These are phyloP conservation scores for Pyrenochaeta sp. DNA, from an alignment of 2,329 filamentous ascomycete genomes.

Conservation along the genomic window DNA sequence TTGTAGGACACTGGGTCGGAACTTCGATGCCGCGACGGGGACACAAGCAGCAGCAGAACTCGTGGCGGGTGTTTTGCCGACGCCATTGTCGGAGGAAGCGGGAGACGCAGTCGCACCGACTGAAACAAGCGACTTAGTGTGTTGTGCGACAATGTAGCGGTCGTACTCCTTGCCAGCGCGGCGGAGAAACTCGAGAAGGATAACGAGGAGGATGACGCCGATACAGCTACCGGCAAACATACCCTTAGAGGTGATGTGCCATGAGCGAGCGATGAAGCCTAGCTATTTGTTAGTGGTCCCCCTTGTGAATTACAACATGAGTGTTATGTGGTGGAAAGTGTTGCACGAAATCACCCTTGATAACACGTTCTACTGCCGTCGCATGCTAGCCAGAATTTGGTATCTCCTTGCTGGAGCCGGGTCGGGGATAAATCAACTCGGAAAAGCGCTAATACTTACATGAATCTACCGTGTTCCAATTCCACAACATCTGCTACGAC, in stretches of 20 bases:
- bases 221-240: constrained; percentile 86
- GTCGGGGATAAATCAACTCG: neutral
- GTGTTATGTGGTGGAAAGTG: neutral
- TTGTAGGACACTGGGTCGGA: constrained; percentile 69
- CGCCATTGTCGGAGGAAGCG: constrained; percentile 23
- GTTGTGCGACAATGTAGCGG: constrained; percentile 67
- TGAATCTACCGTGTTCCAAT: constrained; percentile 76
- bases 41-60: constrained; percentile 6
- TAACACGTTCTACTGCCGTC: neutral
- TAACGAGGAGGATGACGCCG: constrained; percentile 76
- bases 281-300: neutral
- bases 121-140: constrained; percentile 40
- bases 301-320: neutral
- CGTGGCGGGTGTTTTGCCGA: constrained; percentile 20
- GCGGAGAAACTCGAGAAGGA: constrained; percentile 76
- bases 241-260: constrained; percentile 73
- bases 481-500: constrained; percentile 73
- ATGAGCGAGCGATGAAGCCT: constrained; percentile 72
- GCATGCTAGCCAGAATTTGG: neutral
- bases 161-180: constrained; percentile 79
- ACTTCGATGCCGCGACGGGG: constrained; percentile 18
- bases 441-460: constrained; percentile 49
- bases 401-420: neutral
- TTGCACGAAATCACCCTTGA: neutral
- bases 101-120: constrained; percentile 13